These are phyloP conservation scores for Aspergillus ochraceoroseus DNA, from an alignment of 2,329 filamentous ascomycete species.

Conservation along the genomic window DNA sequence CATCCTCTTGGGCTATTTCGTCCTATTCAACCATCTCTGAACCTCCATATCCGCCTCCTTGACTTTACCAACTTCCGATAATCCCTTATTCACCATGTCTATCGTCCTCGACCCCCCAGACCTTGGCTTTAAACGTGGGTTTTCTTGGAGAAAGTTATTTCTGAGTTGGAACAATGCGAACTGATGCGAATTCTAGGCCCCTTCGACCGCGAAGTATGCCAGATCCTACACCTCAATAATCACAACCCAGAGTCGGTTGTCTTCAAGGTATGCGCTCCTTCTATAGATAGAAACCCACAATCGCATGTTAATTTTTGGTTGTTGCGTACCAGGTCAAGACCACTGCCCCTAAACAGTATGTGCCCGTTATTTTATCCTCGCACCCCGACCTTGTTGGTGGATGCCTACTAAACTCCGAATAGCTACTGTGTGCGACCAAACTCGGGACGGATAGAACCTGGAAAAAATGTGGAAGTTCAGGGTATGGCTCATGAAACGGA, in stretches of 20 bases:
- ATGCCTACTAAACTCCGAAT: constrained; percentile 24
- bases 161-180: constrained; percentile 11
- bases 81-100: constrained; percentile 62
- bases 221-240: constrained; percentile 57
- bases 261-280: constrained; percentile 53
- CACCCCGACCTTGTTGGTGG: neutral
- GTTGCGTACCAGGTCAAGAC: constrained; percentile 75
- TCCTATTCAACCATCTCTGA: constrained; percentile 12
- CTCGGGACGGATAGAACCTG: constrained; percentile 89
- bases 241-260: constrained; percentile 55
- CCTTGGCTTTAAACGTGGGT: constrained; percentile 81
- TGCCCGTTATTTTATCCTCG: constrained; percentile 21
- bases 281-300: constrained; percentile 13
- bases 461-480: constrained; percentile 84
- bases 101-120: constrained; percentile 88
- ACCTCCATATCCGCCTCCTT: constrained; percentile 11
- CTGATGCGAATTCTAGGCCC: constrained; percentile 48
- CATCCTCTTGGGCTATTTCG: constrained; percentile 2
- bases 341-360: constrained; percentile 96
- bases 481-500: constrained; percentile 49
- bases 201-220: constrained; percentile 60
- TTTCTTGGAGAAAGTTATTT: constrained; percentile 14
- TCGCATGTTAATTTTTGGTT: constrained; percentile 26
- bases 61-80: constrained; percentile 17
- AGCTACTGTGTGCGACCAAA: constrained; percentile 98